Percentiles rank a stretch among this genome's conserved stretches.
These are phyloP conservation scores for Borealophlyctis nickersoniae DNA, from an alignment of 192 early-diverging fungal species.

Conservation along the genomic window DNA sequence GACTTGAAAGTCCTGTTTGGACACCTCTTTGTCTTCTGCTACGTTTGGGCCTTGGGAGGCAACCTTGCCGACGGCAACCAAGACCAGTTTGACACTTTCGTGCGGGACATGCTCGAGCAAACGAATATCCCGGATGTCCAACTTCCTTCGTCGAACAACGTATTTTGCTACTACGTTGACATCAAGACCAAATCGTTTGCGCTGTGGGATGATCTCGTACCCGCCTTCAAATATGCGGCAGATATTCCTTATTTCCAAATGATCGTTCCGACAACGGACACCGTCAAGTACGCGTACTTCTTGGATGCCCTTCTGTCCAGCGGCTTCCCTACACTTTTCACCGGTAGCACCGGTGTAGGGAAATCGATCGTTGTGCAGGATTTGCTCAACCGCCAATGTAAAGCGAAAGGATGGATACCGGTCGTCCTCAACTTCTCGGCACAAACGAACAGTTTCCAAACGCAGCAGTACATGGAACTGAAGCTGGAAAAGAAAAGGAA, in stretches of 20 bases:
- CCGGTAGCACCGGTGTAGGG: slow-evolving; percentile 57
- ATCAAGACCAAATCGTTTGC: slow-evolving; percentile 45
- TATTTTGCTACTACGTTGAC: slow-evolving; percentile 54
- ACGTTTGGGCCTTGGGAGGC: slow-evolving; percentile 56
- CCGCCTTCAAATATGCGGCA: slow-evolving; percentile 48
- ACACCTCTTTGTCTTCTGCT: slow-evolving; percentile 57
- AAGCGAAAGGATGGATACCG: slow-evolving; percentile 41
- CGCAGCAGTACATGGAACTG: slow-evolving; percentile 58
- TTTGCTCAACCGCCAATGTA: slow-evolving; percentile 45
- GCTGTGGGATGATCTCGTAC: slow-evolving; percentile 57
- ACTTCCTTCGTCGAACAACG: slow-evolving; percentile 46
- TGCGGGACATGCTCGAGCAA: slow-evolving; percentile 48
- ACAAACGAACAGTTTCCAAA: slow-evolving; percentile 57
- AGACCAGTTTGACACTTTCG: slow-evolving; percentile 54
- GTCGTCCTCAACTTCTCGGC: slow-evolving; percentile 58
- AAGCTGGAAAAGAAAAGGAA: slow-evolving; percentile 64
- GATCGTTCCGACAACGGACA: slow-evolving; percentile 61
- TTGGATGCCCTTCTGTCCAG: slow-evolving; percentile 46
- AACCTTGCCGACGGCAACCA: slow-evolving; percentile 58
- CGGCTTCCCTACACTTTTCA: slow-evolving; percentile 50
- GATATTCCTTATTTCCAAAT: slow-evolving; percentile 63
- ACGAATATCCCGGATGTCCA: slow-evolving; percentile 42
- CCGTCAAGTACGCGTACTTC: slow-evolving; percentile 55
- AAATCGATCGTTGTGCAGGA: slow-evolving; percentile 60
- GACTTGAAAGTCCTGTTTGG: slow-evolving; percentile 44